These are phyloP conservation scores for Strobilomyces confusus DNA, from an alignment of 768 basidiomycete genomes.

Conservation along the genomic window DNA sequence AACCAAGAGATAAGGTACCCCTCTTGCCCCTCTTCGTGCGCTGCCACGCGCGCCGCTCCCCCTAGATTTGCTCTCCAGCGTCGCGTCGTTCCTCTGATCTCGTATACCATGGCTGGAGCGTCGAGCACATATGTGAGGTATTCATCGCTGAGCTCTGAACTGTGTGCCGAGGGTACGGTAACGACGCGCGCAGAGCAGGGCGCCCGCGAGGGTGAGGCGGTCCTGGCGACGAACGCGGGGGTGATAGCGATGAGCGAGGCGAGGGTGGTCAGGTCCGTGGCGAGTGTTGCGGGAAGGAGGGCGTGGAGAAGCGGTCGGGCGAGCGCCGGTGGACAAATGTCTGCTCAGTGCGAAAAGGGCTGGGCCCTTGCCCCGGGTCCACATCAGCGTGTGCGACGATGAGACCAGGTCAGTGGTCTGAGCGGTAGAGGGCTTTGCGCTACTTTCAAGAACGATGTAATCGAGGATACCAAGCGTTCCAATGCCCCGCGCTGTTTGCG, in stretches of 20 bases:
- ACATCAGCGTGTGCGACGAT: neutral
- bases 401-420: too few relatives aligned
- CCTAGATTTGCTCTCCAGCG: conserved; percentile 24
- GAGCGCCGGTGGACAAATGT: neutral
- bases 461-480: neutral
- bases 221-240: conserved; percentile 9
- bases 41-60: conserved; percentile 25
- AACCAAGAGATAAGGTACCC: conserved; percentile 21
- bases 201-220: conserved; percentile 1
- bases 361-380: conserved; percentile 5
- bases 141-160: too few relatives aligned
- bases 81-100: conserved; percentile 26
- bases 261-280: neutral
- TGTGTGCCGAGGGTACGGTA: conserved; percentile 23
- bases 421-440: neutral
- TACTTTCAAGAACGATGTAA: neutral
- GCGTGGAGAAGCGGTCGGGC: neutral
- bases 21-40: too few relatives aligned
- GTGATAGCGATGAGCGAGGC: neutral
- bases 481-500: conserved; percentile 8
- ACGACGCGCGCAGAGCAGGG: conserved; percentile 15
- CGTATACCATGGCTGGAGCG: too few relatives aligned
- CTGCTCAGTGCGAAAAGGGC: neutral
- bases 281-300: neutral
- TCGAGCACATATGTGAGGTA: neutral